Base-by-base conservation (phyloP, 441 rosid genomes). In the Mallotus japonicus region DNA sequence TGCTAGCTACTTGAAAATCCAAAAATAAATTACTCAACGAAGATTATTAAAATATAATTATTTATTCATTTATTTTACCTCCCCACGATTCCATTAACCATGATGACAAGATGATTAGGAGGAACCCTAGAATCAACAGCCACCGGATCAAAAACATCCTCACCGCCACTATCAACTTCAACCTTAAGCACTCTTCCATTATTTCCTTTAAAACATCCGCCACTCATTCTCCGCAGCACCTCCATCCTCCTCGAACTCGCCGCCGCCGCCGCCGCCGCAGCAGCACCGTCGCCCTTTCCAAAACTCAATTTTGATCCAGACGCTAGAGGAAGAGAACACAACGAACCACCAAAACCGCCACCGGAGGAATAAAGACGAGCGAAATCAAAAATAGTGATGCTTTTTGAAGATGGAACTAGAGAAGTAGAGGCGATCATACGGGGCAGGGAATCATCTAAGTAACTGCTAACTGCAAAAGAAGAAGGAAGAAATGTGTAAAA, bases 51-150 rank as follows among this genome's bases (percentile, higher is more conserved):
- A 13, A 44, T 15, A 6, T 65, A 46, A 68, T 49, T 62, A 16
- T 58, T 16, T 47, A 15, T 12, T 32, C 16, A 20, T 1, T 50
- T 17, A 55, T 6, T 3, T 32, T 82, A 93, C 97, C 98, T 93
- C 44, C 96, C 97, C 49, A 84, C 53, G 72, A 93, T 82, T 47
- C 98, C 98, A 74, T 91, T 91, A 64, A 93, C 94, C 98, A 93
- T 91, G 75, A 93, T 75, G 6, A 93, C 94, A 50, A 93, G 91
- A 84, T 93, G 98, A 60, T 87, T 90, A 0, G 95, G 90, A n/a
- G 81, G 81, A 64, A 69, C 79, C 14, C 73, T 50, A 2, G 88
- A 65, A 37, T 79, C 78, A 76, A 75, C 80, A 32, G 78, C 76
- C 4, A 63, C 81, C 32, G 87, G 79, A 71, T 83, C 82, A 57